Conservation (phyloP, 202 grass and related monocot genomes). For the Digitaria exilis region DNA sequence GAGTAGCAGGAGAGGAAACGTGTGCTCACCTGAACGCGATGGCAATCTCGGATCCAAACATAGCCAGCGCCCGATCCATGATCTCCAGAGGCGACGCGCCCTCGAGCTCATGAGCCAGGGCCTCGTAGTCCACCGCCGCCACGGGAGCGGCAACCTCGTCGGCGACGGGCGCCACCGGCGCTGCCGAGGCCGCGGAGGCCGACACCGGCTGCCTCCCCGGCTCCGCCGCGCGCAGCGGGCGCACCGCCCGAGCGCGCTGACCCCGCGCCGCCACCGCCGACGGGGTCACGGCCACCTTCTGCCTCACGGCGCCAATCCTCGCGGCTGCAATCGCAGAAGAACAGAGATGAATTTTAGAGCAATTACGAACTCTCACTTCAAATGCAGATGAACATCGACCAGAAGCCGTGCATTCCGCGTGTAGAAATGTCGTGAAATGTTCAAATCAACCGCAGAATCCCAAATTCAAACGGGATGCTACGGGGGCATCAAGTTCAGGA, state of each 20-base stretch:
- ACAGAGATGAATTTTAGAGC: not conserved
- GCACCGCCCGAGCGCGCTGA: constrained; percentile 52
- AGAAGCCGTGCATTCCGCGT: not conserved
- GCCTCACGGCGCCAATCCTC: constrained; percentile 53
- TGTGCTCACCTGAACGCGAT: constrained; percentile 84
- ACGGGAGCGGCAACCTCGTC: constrained; percentile 10
- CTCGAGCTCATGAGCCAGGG: constrained; percentile 62
- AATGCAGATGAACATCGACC: not conserved
- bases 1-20: not conserved
- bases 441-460: not conserved
- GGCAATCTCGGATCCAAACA: constrained; percentile 82
- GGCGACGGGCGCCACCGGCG: constrained; percentile 24
- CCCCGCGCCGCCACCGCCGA: constrained; percentile 10
- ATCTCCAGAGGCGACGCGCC: constrained; percentile 78
- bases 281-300: constrained; percentile 33
- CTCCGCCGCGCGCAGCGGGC: constrained; percentile 62
- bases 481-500: not conserved
- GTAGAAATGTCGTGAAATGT: not conserved
- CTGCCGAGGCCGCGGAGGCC: constrained; percentile 40
- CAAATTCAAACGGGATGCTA: not conserved
- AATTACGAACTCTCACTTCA: not conserved
- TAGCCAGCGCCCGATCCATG: constrained; percentile 85
- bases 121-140: constrained; percentile 57
- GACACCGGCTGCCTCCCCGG: constrained; percentile 53
- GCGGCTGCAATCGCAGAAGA: constrained; percentile 44